Conservation (phyloP, 2,329 filamentous ascomycete species). For the Trichoderma sp. region DNA sequence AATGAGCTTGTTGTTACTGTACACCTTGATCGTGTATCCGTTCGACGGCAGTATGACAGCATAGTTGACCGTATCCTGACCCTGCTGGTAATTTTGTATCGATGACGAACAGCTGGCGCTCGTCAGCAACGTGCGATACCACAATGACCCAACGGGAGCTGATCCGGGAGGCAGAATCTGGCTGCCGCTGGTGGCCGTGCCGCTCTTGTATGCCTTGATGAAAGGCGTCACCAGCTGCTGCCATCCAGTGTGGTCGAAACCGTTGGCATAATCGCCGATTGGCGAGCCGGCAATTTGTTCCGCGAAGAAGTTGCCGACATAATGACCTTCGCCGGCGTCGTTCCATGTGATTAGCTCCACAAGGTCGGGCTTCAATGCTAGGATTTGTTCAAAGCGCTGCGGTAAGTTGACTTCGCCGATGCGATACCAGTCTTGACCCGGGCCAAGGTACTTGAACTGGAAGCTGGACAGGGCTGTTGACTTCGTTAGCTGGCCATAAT, state of each 20-base stretch:
- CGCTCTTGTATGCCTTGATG: conserved; percentile 21
- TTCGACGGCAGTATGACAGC: conserved; percentile 7
- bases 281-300: conserved; percentile 11
- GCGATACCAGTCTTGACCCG: conserved; percentile 15
- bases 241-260: conserved; percentile 21
- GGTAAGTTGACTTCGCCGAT: conserved; percentile 18
- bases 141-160: conserved; percentile 7
- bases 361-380: conserved; percentile 6
- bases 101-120: conserved; percentile 17
- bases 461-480: conserved; percentile 14
- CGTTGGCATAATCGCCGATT: conserved; percentile 12
- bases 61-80: conserved; percentile 13
- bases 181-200: conserved; percentile 3
- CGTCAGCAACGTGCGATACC: conserved; percentile 13
- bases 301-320: conserved; percentile 21
- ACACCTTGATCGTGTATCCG: conserved; percentile 12
- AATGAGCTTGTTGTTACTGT: conserved; percentile 8
- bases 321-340: conserved; percentile 17
- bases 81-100: conserved; percentile 18
- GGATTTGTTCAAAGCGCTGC: conserved; percentile 5
- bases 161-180: conserved; percentile 19
- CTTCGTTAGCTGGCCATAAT: too few species aligned
- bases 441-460: conserved; percentile 17
- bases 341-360: conserved; percentile 14
- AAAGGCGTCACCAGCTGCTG: conserved; percentile 19